phyloP scores from a whole-genome alignment of 192 early-diverging fungal species.

The Chytriomyces hyalinus region DNA sequence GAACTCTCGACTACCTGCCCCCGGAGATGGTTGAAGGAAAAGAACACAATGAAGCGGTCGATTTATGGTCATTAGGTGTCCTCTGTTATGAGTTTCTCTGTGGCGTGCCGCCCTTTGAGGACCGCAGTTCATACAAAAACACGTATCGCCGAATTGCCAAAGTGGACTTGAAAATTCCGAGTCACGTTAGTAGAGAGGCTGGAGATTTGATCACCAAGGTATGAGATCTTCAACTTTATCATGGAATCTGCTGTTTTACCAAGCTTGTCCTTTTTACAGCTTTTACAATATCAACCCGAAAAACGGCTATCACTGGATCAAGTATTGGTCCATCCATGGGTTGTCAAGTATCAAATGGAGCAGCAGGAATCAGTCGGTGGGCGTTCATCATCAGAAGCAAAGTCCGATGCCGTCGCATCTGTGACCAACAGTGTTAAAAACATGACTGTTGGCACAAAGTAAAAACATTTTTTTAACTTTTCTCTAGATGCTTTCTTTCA shows the following conservation, averaged over 20 bases:
- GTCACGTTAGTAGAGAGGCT: constrained; percentile 77
- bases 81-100: constrained; percentile 92
- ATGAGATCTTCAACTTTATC: neutral
- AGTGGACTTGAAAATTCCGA: constrained; percentile 84
- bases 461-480: neutral
- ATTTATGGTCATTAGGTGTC: constrained; percentile 92
- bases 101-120: constrained; percentile 93
- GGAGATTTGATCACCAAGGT: constrained; percentile 84
- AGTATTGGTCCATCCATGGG: constrained; percentile 83
- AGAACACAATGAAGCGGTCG: constrained; percentile 79
- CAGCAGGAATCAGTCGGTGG: neutral
- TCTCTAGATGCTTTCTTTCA: neutral
- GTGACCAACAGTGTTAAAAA: constrained; percentile 12
- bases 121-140: constrained; percentile 61
- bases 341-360: constrained; percentile 50
- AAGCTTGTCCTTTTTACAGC: constrained; percentile 43
- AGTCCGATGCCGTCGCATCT: neutral
- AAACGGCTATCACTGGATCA: constrained; percentile 73
- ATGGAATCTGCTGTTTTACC: neutral
- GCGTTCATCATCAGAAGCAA: neutral
- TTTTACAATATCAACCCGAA: constrained; percentile 74
- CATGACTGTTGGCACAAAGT: neutral
- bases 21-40: constrained; percentile 94
- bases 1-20: constrained; percentile 93
- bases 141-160: constrained; percentile 84